phyloP scores from a whole-genome alignment of 768 basidiomycete species.

The Leccinum boreale region DNA sequence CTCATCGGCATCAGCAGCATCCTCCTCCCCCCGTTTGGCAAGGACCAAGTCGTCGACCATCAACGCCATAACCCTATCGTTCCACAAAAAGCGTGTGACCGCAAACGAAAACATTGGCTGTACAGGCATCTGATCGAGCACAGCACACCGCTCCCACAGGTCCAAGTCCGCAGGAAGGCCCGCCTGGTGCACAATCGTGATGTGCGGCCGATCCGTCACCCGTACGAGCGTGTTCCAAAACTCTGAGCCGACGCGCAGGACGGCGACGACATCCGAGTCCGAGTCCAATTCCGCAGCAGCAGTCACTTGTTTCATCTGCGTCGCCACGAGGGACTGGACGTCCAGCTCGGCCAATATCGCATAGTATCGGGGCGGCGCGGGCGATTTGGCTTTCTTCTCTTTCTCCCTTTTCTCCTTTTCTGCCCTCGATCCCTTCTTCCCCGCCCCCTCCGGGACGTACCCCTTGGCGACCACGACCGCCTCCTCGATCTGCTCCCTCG shows the following conservation, averaged over 20 bases:
- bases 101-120: constrained; percentile 60
- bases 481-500: constrained; percentile 51
- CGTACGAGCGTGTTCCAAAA: constrained; percentile 57
- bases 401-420: background rate
- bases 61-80: constrained; percentile 77
- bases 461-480: constrained; percentile 36
- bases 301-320: constrained; percentile 33
- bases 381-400: constrained; percentile 26
- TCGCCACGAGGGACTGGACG: constrained; percentile 45
- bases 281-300: background rate
- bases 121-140: constrained; percentile 11
- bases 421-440: background rate
- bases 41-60: constrained; percentile 60
- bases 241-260: constrained; percentile 26
- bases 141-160: constrained; percentile 42
- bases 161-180: constrained; percentile 31
- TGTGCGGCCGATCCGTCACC: constrained; percentile 65
- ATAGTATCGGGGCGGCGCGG: constrained; percentile 60
- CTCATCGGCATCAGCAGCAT: constrained; percentile 48
- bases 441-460: constrained; percentile 37
- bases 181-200: constrained; percentile 81
- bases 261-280: constrained; percentile 15
- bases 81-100: constrained; percentile 67
- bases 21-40: constrained; percentile 18
- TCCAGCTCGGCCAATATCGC: constrained; percentile 76